phyloP scores from a whole-genome alignment of 345 rosid species.

The Noccaea caerulescens region DNA sequence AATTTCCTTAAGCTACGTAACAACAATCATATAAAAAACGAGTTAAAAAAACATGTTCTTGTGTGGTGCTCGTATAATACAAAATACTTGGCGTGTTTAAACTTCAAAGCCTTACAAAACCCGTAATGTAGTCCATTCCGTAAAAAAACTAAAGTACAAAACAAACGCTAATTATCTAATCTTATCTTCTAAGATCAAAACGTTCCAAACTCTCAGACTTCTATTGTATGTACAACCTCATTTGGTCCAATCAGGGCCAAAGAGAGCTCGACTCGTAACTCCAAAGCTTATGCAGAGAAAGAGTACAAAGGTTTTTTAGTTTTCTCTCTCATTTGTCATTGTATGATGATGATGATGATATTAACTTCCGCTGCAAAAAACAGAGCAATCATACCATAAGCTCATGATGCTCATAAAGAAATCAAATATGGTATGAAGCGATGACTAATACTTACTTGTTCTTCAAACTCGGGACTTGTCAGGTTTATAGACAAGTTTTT shows the following conservation, averaged over 20 bases:
- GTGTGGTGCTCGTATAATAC: no score
- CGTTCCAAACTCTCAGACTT: conserved; percentile 6
- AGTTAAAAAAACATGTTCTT: no score
- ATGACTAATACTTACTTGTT: conserved; percentile 58
- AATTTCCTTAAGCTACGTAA: no score
- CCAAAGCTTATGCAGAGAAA: not conserved
- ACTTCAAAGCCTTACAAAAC: not conserved
- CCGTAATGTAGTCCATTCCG: not conserved
- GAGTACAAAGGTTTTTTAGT: not conserved
- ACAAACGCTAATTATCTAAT: not conserved
- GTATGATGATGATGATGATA: conserved; percentile 19
- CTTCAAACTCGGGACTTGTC: conserved; percentile 76
- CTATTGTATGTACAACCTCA: conserved; percentile 34
- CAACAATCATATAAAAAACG: no score
- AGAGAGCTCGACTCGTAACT: not conserved
- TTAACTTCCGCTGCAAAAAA: conserved; percentile 25
- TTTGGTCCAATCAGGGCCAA: not conserved
- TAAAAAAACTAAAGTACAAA: not conserved
- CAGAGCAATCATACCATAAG: conserved; percentile 5
- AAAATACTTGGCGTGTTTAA: no score
- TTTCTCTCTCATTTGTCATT: not conserved
- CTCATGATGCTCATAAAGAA: not conserved
- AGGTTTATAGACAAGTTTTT: conserved; percentile 77
- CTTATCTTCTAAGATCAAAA: conserved; percentile 3
- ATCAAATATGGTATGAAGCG: not conserved